A percentile compares a stretch with the other conserved stretches of the same genome.
phyloP scores from a whole-genome alignment of 1,139 yeast species.

The Scheffersomyces illinoinensis region DNA sequence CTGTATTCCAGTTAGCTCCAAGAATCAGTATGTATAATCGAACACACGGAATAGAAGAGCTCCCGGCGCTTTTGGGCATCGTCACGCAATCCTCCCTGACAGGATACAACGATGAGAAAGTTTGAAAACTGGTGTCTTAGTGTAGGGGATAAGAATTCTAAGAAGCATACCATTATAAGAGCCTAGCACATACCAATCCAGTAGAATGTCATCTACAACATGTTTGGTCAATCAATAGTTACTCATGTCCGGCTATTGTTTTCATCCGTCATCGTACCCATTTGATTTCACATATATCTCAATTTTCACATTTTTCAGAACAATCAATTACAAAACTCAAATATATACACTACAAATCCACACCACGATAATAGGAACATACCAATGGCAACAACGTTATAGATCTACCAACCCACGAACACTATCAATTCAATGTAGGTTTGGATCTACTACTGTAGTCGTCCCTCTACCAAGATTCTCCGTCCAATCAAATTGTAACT shows the following conservation, averaged over 20 bases:
- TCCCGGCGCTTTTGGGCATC: background rate
- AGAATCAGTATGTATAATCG: background rate
- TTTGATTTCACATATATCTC: background rate
- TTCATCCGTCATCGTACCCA: background rate
- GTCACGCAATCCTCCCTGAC: background rate
- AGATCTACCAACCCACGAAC: background rate
- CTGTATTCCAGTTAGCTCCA: background rate
- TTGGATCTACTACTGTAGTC: constrained; percentile 4
- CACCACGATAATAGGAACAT: background rate
- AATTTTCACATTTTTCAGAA: background rate
- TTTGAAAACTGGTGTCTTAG: background rate
- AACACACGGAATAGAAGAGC: background rate
- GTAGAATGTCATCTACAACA: background rate
- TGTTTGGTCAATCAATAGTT: background rate
- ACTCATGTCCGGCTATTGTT: background rate
- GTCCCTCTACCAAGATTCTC: constrained; percentile 8
- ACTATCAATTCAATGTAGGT: no score
- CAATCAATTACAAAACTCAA: background rate
- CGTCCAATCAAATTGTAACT: constrained; percentile 17
- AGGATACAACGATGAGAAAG: background rate
- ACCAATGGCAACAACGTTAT: background rate
- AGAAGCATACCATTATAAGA: background rate
- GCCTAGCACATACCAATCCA: background rate
- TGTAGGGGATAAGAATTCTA: background rate
- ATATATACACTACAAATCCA: background rate